These are phyloP conservation scores for Orbilia ellipsospora DNA, from an alignment of 2,329 filamentous ascomycete species.

Conservation along the genomic window DNA sequence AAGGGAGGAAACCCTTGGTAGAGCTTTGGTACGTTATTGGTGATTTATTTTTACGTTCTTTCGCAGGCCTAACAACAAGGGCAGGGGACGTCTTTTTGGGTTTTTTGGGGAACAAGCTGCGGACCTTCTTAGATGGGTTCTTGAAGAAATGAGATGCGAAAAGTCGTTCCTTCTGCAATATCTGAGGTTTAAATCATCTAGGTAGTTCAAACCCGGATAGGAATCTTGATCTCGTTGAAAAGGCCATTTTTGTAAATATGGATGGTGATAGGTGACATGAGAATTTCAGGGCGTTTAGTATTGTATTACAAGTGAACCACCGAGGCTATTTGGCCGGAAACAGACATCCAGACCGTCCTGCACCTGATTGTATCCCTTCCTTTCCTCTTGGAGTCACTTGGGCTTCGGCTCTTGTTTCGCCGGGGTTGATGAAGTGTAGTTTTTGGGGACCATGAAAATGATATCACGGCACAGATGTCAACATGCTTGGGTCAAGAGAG, in stretches of 20 bases:
- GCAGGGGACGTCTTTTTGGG: slow-evolving; percentile 17
- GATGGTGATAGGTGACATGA: too few species aligned
- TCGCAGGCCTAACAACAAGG: slow-evolving; percentile 19
- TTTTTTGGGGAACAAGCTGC: slow-evolving; percentile 7
- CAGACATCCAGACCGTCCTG: neutral
- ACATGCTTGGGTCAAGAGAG: neutral
- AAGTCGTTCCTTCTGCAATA: too few species aligned
- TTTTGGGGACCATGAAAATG: slow-evolving; percentile 7
- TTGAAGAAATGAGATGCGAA: slow-evolving; percentile 1
- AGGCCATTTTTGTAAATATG: neutral
- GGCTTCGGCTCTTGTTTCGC: neutral
- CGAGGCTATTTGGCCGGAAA: slow-evolving; percentile 14
- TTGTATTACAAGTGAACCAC: neutral
- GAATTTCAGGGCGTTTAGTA: too few species aligned
- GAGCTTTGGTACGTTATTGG: slow-evolving; percentile 15
- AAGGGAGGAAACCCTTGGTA: slow-evolving; percentile 30
- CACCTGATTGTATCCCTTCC: neutral
- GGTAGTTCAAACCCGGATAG: neutral
- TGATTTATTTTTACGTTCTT: slow-evolving; percentile 16
- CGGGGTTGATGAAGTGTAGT: too few species aligned
- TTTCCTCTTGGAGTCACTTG: neutral
- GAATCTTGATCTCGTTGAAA: neutral
- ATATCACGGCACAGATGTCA: slow-evolving; percentile 49
- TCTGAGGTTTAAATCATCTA: too few species aligned
- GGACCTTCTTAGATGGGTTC: neutral